A percentile compares a stretch with the other conserved stretches of the same genome.
phyloP scores from a whole-genome alignment of 805 yeast species.

The Lipomyces yamadae region DNA sequence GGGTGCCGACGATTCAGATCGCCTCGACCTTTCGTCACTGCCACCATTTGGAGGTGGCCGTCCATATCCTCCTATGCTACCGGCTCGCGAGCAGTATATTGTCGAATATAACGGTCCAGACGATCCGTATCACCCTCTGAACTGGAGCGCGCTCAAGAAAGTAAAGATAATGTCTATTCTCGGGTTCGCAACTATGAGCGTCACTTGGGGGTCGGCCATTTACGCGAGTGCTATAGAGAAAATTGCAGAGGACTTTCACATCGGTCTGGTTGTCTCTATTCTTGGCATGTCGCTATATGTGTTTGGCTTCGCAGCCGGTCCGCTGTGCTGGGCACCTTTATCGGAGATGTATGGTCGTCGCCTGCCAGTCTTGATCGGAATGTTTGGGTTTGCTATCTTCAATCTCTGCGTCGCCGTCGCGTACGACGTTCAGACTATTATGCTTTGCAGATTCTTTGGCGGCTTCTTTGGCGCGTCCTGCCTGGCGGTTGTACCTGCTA shows the following conservation, averaged over 20 bases:
- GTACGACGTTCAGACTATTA: constrained; percentile 73
- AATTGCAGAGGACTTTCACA: constrained; percentile 55
- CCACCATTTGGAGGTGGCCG: constrained; percentile 72
- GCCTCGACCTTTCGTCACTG: constrained; percentile 20
- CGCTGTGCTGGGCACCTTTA: constrained; percentile 85
- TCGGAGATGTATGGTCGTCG: constrained; percentile 67
- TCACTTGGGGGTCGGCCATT: constrained; percentile 81
- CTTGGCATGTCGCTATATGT: constrained; percentile 82
- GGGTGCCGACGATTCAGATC: constrained; percentile 12
- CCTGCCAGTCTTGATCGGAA: constrained; percentile 60
- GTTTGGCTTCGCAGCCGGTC: constrained; percentile 91
- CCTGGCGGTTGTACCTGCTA: constrained; percentile 83
- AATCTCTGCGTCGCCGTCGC: constrained; percentile 77
- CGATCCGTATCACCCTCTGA: constrained; percentile 81
- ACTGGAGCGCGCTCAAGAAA: constrained; percentile 65
- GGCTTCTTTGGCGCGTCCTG: constrained; percentile 87
- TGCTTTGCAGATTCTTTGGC: constrained; percentile 77
- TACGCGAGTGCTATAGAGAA: constrained; percentile 65
- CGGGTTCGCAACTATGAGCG: constrained; percentile 56
- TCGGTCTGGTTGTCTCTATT: constrained; percentile 70
- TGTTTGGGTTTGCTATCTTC: constrained; percentile 62
- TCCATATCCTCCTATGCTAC: constrained; percentile 65
- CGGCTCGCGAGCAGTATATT: constrained; percentile 59
- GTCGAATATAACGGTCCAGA: constrained; percentile 78
- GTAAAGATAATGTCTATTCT: constrained; percentile 52